phyloP scores from a whole-genome alignment of 768 basidiomycete species.

The Suillus alpinus region DNA sequence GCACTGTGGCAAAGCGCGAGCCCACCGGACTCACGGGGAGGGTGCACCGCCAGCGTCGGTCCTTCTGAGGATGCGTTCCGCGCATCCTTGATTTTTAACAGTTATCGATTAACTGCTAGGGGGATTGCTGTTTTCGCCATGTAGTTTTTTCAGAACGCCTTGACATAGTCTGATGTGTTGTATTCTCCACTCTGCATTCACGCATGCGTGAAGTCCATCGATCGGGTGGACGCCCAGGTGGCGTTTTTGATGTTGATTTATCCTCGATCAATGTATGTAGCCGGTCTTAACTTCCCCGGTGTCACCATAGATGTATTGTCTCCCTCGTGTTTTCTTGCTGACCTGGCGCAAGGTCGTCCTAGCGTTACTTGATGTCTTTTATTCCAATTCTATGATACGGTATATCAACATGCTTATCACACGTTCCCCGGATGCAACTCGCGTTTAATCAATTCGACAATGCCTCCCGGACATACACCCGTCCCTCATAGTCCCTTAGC shows the following conservation, averaged over 20 bases:
- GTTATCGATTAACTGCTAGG: constrained; percentile 10
- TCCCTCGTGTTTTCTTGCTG: not conserved
- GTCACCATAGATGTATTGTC: not conserved
- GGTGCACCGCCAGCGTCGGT: constrained; percentile 1
- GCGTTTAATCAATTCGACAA: not conserved
- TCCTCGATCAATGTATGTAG: not conserved
- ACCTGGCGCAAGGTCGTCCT: not conserved
- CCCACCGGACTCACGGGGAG: not conserved
- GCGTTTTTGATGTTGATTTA: not conserved
- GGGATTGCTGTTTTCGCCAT: not conserved
- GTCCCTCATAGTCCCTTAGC: constrained; percentile 29
- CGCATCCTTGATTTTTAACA: constrained; percentile 2
- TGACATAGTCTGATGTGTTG: not conserved
- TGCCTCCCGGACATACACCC: constrained; percentile 18
- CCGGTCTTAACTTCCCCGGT: not conserved
- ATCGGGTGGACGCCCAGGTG: not conserved
- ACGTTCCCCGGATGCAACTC: not conserved
- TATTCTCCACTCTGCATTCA: not conserved
- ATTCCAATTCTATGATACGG: not conserved
- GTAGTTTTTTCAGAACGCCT: not conserved
- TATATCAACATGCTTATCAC: not conserved
- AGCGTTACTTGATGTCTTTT: not conserved
- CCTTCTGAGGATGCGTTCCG: not conserved
- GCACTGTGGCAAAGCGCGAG: constrained; percentile 3
- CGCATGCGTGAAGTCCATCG: not conserved